Base-by-base conservation (phyloP, 2,329 filamentous ascomycete species). In the Verticillium nonalfalfae region DNA sequence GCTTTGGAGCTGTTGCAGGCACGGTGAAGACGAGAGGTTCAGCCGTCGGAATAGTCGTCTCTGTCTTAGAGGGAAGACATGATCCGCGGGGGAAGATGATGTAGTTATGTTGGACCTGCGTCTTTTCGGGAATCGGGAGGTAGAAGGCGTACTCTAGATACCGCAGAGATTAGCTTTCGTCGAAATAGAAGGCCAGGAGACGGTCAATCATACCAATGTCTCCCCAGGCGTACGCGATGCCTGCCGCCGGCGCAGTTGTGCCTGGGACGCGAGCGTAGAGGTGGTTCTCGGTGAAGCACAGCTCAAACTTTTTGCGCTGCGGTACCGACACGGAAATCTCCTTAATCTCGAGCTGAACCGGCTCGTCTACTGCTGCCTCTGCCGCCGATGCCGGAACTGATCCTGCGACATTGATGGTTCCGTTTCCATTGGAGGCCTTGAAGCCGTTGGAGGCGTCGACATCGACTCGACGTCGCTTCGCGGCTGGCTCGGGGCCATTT, bases 321-420 rank as follows among this genome's bases (percentile, higher is more conserved):
- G 87, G 87, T 4, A 88, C 79, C 1, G 85, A 83, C n/a, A 89
- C 78, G 0, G 86, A 89, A 21, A 90, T 85, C 55, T 89, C 87
- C 71, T 86, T 87, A 62, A 89, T 78, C 65, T 83, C 83, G 18
- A 89, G 75, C 33, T 88, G 72, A 0, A 88, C 73, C 7, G 77
- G 68, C 66, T 88, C 85, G 6, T 76, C 73, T 1, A 76, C 75
- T 0, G 81, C 77, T 36, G 65, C 65, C 15, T 60, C 58, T 39
- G 59, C 65, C 60, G 61, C 64, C 62, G 58, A 56, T 14, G 67
- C 54, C 35, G 67, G 38, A 9, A 52, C 45, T 10, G 45, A 52
- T 52, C 45, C 45, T 11, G 45, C 45, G 21, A 45, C 45, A 15
- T 50, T 15, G 35, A 40, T 58, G 7, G 64, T 61, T 2, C 64